phyloP scores from a whole-genome alignment of 2,329 filamentous ascomycete genomes.

The Cladosporium sp. region DNA sequence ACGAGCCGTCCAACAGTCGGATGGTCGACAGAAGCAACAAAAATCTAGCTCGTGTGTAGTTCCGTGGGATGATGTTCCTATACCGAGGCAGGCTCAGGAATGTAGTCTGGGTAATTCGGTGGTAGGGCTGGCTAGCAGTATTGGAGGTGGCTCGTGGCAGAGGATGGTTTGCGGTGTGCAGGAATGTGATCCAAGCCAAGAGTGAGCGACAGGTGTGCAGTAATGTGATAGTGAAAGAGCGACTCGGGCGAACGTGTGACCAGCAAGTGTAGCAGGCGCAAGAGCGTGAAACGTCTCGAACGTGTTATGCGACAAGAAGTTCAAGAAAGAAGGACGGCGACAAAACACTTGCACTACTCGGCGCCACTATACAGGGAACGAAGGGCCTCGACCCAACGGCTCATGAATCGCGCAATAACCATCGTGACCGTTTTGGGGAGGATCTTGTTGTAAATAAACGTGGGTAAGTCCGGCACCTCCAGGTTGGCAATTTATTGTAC shows the following conservation, averaged over 20 bases:
- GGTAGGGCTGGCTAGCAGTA: slow-evolving; percentile 4
- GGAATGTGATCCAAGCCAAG: slow-evolving; percentile 3
- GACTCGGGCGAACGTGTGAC: slow-evolving; percentile 13
- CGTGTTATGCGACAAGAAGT: background rate
- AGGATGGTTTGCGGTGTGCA: background rate
- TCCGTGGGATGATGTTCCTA: background rate
- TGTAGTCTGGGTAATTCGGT: slow-evolving; percentile 2
- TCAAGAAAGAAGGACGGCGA: background rate
- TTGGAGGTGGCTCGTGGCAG: background rate
- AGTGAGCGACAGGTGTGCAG: slow-evolving; percentile 6
- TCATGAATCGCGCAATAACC: slow-evolving; percentile 3
- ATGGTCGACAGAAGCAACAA: background rate
- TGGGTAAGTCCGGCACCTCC: background rate
- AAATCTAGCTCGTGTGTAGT: background rate
- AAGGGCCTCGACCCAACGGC: slow-evolving; percentile 2
- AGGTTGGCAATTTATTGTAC: slow-evolving; percentile 3
- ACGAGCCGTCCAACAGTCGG: background rate
- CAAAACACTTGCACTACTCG: background rate
- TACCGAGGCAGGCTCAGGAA: slow-evolving; percentile 13
- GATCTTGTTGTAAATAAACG: background rate
- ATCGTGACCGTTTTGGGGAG: background rate
- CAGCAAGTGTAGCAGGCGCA: background rate
- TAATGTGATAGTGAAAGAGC: slow-evolving; percentile 12
- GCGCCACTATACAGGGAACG: background rate
- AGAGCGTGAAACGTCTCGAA: background rate